Percentiles rank a stretch among this genome's conserved stretches.
Evolutionary conservation across 2,329 filamentous ascomycete genomes (phyloP).

Genomic region (Paecilomyces sp.): DNA sequence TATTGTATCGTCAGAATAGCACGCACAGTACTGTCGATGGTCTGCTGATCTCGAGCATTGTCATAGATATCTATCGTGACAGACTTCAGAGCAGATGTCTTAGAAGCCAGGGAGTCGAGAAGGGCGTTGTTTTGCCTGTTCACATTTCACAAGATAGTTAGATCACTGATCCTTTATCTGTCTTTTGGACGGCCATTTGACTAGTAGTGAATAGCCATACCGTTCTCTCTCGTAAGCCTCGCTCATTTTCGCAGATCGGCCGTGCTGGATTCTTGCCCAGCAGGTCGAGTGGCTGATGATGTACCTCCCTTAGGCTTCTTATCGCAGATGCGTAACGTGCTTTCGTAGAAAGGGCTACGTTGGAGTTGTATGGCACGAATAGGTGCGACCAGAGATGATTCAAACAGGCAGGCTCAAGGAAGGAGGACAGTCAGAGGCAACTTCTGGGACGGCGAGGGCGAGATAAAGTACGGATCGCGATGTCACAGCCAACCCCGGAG

Average conservation of each 20-base stretch:
- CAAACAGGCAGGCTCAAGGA: not conserved
- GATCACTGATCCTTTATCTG: not conserved
- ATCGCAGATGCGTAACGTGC: not conserved
- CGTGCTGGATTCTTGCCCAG: not conserved
- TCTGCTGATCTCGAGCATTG: conserved; percentile 77
- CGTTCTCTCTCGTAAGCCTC: conserved; percentile 71
- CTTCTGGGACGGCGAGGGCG: conserved; percentile 1
- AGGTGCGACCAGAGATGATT: not conserved
- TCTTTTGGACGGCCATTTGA: conserved; percentile 3
- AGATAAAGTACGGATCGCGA: conserved; percentile 2
- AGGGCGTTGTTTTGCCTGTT: conserved; percentile 84
- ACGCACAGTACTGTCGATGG: conserved; percentile 79
- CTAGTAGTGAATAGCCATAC: conserved; percentile 29
- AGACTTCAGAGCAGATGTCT: conserved; percentile 84
- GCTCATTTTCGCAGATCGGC: conserved; percentile 49
- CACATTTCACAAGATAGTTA: conserved; percentile 3
- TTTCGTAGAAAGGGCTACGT: not conserved
- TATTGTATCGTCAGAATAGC: conserved; percentile 1
- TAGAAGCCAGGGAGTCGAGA: conserved; percentile 80
- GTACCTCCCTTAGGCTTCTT: not conserved
- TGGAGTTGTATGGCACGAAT: not conserved
- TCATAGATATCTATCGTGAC: conserved; percentile 98
- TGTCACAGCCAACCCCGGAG: not conserved
- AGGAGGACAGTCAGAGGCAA: not conserved
- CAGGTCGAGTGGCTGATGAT: not conserved